phyloP scores from a whole-genome alignment of 306 rosid species.

The Fragaria ananassa region DNA sequence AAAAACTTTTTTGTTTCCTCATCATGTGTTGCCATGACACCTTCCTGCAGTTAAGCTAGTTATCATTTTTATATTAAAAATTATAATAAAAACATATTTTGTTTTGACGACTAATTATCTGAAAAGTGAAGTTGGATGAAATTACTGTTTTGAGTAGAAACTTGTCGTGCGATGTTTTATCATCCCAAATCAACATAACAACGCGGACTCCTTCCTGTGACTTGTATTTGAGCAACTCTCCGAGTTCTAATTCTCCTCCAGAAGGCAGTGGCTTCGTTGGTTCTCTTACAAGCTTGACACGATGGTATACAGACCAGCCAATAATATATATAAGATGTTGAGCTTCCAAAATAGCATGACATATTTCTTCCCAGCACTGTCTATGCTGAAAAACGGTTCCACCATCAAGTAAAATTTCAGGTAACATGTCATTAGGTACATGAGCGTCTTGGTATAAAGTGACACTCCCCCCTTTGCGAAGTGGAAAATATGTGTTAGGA shows the following conservation, averaged over 20 bases:
- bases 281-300: constrained; percentile 58
- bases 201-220: constrained; percentile 73
- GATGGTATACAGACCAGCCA: constrained; percentile 68
- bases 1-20: constrained; percentile 68
- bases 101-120: no score
- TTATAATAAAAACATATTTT: not conserved
- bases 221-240: constrained; percentile 64
- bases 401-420: constrained; percentile 49
- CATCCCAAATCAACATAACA: constrained; percentile 67
- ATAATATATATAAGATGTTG: constrained; percentile 55
- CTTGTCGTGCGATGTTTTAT: constrained; percentile 71
- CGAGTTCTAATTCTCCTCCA: constrained; percentile 68
- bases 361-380: constrained; percentile 71
- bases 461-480: constrained; percentile 58
- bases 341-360: constrained; percentile 73
- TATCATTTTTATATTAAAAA: not conserved
- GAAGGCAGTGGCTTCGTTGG: constrained; percentile 56
- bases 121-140: not conserved
- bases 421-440: constrained; percentile 46
- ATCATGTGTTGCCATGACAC: constrained; percentile 79
- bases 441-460: constrained; percentile 79
- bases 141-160: constrained; percentile 59
- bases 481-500: constrained; percentile 63
- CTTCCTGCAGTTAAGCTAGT: constrained; percentile 49
- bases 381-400: constrained; percentile 43